These are phyloP conservation scores for Microsporum canis DNA, from an alignment of 2,329 filamentous ascomycete species.

Conservation along the genomic window DNA sequence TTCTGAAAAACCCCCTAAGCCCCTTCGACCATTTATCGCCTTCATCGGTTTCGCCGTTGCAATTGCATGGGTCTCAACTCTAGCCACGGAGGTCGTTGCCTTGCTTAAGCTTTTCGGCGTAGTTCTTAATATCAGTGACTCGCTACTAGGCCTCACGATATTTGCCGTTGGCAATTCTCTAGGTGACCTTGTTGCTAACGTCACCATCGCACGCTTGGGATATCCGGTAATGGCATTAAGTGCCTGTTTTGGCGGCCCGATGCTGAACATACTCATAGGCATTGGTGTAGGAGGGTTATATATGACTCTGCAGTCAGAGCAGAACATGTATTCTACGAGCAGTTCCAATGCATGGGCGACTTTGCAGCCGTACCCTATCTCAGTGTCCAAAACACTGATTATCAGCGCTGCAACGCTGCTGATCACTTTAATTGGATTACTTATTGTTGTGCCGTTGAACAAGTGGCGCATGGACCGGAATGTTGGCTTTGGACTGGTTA, in stretches of 20 bases:
- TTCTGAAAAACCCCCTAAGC: slow-evolving; percentile 53
- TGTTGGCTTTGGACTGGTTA: slow-evolving; percentile 72
- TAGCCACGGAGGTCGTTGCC: slow-evolving; percentile 90
- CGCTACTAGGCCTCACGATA: slow-evolving; percentile 84
- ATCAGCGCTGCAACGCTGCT: slow-evolving; percentile 77
- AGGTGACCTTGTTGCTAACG: slow-evolving; percentile 85
- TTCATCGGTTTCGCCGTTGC: slow-evolving; percentile 83
- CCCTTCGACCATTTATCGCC: slow-evolving; percentile 67
- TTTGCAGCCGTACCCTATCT: slow-evolving; percentile 59
- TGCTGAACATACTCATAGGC: slow-evolving; percentile 92
- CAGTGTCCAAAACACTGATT: slow-evolving; percentile 73
- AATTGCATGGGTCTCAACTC: slow-evolving; percentile 92
- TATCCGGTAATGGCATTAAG: slow-evolving; percentile 93
- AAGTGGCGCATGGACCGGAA: slow-evolving; percentile 72
- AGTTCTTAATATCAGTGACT: slow-evolving; percentile 85
- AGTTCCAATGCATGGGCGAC: slow-evolving; percentile 8
- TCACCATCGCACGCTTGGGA: slow-evolving; percentile 84
- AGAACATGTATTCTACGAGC: slow-evolving; percentile 65
- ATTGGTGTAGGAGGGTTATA: slow-evolving; percentile 86
- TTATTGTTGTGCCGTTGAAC: slow-evolving; percentile 74
- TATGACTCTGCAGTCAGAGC: slow-evolving; percentile 71
- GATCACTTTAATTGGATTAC: slow-evolving; percentile 62
- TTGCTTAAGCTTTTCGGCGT: slow-evolving; percentile 88
- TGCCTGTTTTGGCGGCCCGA: slow-evolving; percentile 94
- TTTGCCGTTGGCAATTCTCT: slow-evolving; percentile 95